Evolutionary conservation across 139 green algal species (phyloP), one percentile per base, ranked within the genome.

Genomic region (Coccomyxa sp.): DNA sequence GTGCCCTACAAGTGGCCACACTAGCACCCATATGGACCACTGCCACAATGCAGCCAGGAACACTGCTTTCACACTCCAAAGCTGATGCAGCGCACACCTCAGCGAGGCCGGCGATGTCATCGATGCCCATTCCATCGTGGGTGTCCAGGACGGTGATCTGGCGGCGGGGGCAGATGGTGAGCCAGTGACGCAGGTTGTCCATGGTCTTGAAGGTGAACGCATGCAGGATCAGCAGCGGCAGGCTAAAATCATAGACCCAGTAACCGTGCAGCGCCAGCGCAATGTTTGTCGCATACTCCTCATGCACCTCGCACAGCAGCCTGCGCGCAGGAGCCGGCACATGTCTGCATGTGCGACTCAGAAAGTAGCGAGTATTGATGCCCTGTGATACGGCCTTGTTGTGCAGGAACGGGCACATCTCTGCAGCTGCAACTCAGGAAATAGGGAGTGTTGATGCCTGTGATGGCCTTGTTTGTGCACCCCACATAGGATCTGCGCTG

Each of bases 291-390:
- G 85, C 77, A 63, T 88, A 90, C 77, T 90, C 84, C 78, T 92
- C 88, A 45, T 92, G 88, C 59, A 92, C 88, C 76, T 92, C 88
- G 82, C 88, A 92, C 81, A 92, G 76, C 57, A 92, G 75, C 83
- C 84, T 92, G 86, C 80, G 85, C 4, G 13, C 18, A 25, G 58
- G 0, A 11, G 14, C 15, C 11, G 27, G 58, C n/a, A 58, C 21
- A 79, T 3, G 25, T 27, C 23, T 76, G 67, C 67, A 76, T n/a
- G 27, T 27, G 38, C 38, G 7, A 51, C 3, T 51, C 38, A 51
- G 38, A 51, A 51, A 7, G 7, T 51, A 51, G 38, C 3, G 38
- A 51, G 38, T 51, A 51, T 51, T 51, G 38, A 51, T 51, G 38
- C n/a, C 38, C 38, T 51, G 7, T 51, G 38, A 51, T 51, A n/a